Percentiles rank a stretch among this genome's conserved stretches.
Conservation (phyloP, 257 asterid genomes). For the Rauvolfia tetraphylla region DNA sequence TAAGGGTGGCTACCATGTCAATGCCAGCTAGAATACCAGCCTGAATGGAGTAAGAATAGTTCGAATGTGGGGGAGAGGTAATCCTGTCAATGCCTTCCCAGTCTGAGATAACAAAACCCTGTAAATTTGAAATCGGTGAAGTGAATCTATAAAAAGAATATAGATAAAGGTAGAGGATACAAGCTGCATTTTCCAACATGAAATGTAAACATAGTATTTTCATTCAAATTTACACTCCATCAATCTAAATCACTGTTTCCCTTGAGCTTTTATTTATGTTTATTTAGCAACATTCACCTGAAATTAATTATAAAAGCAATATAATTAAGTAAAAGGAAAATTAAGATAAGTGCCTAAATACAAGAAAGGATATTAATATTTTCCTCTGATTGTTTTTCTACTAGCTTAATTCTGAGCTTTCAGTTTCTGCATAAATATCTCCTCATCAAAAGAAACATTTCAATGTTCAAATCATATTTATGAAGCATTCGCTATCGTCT, state of each 20-base stretch:
- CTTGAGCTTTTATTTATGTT: not conserved
- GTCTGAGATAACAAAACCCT: slow-evolving; percentile 92
- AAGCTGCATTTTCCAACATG: not conserved
- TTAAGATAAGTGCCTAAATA: not conserved
- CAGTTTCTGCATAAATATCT: not conserved
- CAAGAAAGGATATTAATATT: not conserved
- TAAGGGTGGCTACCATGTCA: slow-evolving; percentile 55
- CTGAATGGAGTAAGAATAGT: slow-evolving; percentile 73
- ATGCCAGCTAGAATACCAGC: slow-evolving; percentile 78
- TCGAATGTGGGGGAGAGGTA: slow-evolving; percentile 68
- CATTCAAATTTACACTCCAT: not conserved
- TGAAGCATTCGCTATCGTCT: not conserved
- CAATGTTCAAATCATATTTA: too few species aligned
- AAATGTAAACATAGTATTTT: not conserved
- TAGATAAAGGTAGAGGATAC: not conserved
- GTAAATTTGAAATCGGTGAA: slow-evolving; percentile 17
- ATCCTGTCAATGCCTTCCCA: slow-evolving; percentile 83
- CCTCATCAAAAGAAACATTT: not conserved
- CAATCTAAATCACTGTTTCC: not conserved
- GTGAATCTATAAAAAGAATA: slow-evolving; percentile 5
- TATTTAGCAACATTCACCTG: not conserved
- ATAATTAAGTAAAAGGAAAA: not conserved
- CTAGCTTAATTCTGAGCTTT: not conserved
- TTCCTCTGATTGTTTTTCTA: not conserved
- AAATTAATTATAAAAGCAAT: not conserved